Percentiles rank a stretch among this genome's conserved stretches.
Evolutionary conservation across 768 basidiomycete genomes (phyloP).

Genomic region (Kwoniella newhampshirensis): DNA sequence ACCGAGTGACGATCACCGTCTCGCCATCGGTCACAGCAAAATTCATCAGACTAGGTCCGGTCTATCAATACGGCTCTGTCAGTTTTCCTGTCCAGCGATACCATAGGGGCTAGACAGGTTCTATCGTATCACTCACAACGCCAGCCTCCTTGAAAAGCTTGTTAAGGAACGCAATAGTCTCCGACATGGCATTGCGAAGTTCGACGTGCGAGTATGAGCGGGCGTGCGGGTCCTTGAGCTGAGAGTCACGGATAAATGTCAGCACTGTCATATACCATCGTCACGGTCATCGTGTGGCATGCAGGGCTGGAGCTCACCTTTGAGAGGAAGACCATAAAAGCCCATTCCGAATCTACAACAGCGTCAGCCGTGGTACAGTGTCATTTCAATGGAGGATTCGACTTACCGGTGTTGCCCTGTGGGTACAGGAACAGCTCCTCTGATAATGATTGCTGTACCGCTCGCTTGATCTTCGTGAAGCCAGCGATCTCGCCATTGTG

Average conservation of each 20-base stretch:
- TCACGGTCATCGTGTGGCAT: background rate
- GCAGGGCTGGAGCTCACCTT: conserved; percentile 12
- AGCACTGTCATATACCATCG: background rate
- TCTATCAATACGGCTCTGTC: conserved; percentile 9
- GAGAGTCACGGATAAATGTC: background rate
- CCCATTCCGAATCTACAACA: conserved; percentile 86
- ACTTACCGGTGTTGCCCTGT: conserved; percentile 83
- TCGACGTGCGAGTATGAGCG: conserved; percentile 68
- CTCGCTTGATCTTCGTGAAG: conserved; percentile 76
- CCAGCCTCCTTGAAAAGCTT: conserved; percentile 68
- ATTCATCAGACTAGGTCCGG: conserved; percentile 83
- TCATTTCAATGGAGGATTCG: background rate
- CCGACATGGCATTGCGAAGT: conserved; percentile 80
- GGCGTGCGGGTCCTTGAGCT: conserved; percentile 80
- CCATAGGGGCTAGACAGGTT: background rate
- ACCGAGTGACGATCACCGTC: conserved; percentile 83
- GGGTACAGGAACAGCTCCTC: conserved; percentile 85
- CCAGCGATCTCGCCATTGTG: conserved; percentile 90
- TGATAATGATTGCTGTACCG: conserved; percentile 69
- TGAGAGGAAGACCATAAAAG: conserved; percentile 86
- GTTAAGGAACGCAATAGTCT: conserved; percentile 80
- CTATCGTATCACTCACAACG: conserved; percentile 28
- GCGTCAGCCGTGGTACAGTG: conserved; percentile 13
- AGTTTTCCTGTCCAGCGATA: background rate
- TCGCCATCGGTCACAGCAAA: conserved; percentile 96